A percentile compares a stretch with the other conserved stretches of the same genome.
These are phyloP conservation scores for Polyporus tsugae DNA, from an alignment of 1,284 basidiomycete species.

Conservation along the genomic window DNA sequence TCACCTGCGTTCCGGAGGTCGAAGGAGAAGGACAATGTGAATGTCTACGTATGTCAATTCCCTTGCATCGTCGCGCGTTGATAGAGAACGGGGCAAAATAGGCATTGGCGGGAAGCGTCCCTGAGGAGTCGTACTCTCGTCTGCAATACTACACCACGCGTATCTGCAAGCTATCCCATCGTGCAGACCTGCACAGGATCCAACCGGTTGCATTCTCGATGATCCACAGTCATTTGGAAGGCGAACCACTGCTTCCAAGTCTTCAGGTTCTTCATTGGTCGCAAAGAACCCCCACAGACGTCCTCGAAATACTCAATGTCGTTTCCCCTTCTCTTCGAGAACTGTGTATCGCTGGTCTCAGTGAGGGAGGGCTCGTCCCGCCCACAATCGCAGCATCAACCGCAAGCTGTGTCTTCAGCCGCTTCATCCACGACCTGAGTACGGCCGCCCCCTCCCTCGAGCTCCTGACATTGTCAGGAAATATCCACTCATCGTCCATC, in stretches of 20 bases:
- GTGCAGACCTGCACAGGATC: constrained; percentile 11
- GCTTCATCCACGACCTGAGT: constrained; percentile 17
- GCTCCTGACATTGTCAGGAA: constrained; percentile 22
- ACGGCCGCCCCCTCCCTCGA: constrained; percentile 12
- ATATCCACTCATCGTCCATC: constrained; percentile 19
- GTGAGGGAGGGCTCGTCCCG: not conserved
- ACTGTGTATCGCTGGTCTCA: constrained; percentile 11
- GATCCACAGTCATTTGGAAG: constrained; percentile 7
- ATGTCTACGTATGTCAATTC: constrained; percentile 13
- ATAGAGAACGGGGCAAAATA: not conserved
- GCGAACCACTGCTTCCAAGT: constrained; percentile 13
- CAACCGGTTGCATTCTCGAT: constrained; percentile 1
- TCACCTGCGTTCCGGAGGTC: constrained; percentile 4
- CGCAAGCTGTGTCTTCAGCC: constrained; percentile 4
- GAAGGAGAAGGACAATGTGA: not conserved
- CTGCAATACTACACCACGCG: constrained; percentile 20
- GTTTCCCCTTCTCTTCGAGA: constrained; percentile 18
- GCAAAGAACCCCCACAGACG: constrained; percentile 7
- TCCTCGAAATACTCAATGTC: constrained; percentile 16
- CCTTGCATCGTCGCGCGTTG: not conserved
- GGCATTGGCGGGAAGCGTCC: not conserved
- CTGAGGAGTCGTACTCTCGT: constrained; percentile 3
- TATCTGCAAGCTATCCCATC: constrained; percentile 17
- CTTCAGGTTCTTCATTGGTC: constrained; percentile 18
- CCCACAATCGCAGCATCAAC: not conserved